These are phyloP conservation scores for Aspergillus cejpii DNA, from an alignment of 2,329 filamentous ascomycete species.

Conservation along the genomic window DNA sequence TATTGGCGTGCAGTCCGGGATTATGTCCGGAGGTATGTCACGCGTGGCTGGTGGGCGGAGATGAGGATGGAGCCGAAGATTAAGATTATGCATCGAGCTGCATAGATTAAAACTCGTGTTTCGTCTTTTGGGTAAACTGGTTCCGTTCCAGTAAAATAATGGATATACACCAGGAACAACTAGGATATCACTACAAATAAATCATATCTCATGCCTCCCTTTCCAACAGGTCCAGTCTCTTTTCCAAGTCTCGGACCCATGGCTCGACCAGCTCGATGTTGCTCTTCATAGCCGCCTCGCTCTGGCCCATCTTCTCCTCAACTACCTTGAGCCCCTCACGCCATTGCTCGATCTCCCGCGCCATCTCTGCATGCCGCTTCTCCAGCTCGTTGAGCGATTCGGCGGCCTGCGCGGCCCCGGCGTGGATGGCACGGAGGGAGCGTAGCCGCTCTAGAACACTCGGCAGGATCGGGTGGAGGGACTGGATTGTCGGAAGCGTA, in stretches of 20 bases:
- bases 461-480: conserved; percentile 74
- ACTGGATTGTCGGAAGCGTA: conserved; percentile 81
- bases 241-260: conserved; percentile 84
- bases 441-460: conserved; percentile 77
- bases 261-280: conserved; percentile 81
- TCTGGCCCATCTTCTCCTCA: conserved; percentile 65
- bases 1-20: conserved; percentile 25
- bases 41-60: conserved; percentile 51
- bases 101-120: neutral
- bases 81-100: conserved; percentile 40
- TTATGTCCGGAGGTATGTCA: conserved; percentile 26
- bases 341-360: conserved; percentile 79
- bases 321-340: conserved; percentile 70
- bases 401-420: conserved; percentile 74
- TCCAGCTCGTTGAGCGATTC: conserved; percentile 72
- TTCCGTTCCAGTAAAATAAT: too few relatives aligned
- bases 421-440: conserved; percentile 76
- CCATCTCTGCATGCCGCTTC: conserved; percentile 72
- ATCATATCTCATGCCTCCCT: conserved; percentile 16
- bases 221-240: conserved; percentile 59
- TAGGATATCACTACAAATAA: neutral
- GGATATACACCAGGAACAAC: conserved; percentile 2
- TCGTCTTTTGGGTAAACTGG: conserved; percentile 1
- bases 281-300: conserved; percentile 61
- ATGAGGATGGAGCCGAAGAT: conserved; percentile 50